These are phyloP conservation scores for Coemansia sp. DNA, from an alignment of 192 early-diverging fungal species.

Conservation along the genomic window DNA sequence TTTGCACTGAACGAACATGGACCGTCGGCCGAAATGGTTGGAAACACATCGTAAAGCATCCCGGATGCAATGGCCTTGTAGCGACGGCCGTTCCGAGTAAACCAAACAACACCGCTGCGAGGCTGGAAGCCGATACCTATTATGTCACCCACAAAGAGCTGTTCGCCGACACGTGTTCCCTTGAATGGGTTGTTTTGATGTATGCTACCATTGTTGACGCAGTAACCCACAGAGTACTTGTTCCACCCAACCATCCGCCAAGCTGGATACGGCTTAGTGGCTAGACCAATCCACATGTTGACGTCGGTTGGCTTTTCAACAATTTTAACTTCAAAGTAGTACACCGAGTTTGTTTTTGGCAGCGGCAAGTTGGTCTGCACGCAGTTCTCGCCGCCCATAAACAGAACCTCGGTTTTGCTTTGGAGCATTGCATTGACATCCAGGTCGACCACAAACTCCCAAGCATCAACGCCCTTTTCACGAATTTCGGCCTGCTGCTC, in stretches of 20 bases:
- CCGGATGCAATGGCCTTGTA: conserved; percentile 68
- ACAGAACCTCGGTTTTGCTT: conserved; percentile 71
- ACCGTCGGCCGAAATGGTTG: conserved; percentile 51
- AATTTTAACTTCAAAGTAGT: conserved; percentile 82
- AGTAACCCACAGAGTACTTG: conserved; percentile 70
- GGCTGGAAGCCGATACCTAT: conserved; percentile 77
- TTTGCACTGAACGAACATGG: conserved; percentile 61
- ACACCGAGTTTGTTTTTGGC: conserved; percentile 75
- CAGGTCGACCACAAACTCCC: conserved; percentile 74
- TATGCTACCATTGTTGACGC: conserved; percentile 62
- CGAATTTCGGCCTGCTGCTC: conserved; percentile 73
- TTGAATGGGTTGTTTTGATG: conserved; percentile 68
- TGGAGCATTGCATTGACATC: conserved; percentile 63
- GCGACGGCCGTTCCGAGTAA: conserved; percentile 71
- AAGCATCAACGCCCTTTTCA: conserved; percentile 79
- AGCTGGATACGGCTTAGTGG: conserved; percentile 71
- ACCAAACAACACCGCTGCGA: conserved; percentile 70
- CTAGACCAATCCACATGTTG: conserved; percentile 67
- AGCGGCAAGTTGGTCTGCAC: conserved; percentile 79
- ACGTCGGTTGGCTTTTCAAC: conserved; percentile 69
- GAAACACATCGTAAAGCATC: conserved; percentile 68
- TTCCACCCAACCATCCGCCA: conserved; percentile 77
- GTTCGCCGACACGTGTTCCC: conserved; percentile 59
- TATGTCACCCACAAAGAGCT: conserved; percentile 71
- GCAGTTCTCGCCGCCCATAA: conserved; percentile 67